Base-by-base conservation (phyloP, 1,139 yeast species). In the Casaregolazyma lundiana region DNA sequence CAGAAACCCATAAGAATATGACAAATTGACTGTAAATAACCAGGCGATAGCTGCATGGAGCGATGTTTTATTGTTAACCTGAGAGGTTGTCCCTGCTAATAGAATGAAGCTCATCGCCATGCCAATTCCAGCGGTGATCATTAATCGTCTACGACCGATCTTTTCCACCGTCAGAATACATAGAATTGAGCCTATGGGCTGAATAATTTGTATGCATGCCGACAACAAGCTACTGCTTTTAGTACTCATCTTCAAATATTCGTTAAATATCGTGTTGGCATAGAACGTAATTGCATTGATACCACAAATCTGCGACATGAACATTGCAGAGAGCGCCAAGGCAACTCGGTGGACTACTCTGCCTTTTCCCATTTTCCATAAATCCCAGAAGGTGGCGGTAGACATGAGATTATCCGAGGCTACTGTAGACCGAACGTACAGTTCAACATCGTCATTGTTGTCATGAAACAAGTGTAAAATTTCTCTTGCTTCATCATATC, bases 261-360 rank as follows among this genome's bases (percentile, higher is more conserved):
- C 52, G 51, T 71, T 72, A 54, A 71, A 73, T 54, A 74, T 71
- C 6, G 75, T 47, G 38, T 47, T 46, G 21, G 79, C 61, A 51
- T 41, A 64, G 50, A 61, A 64, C 1, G 64, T 78, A 47, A 82
- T 75, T 56, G 80, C 80, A 67, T 81, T 82, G 50, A 80, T 72
- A 67, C 88, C 89, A 48, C 86, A 78, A 69, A 80, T 73, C 63
- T 81, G 87, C 66, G 81, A 86, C 70, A 79, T 75, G 61, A 79
- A 76, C 61, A 74, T 77, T 9, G 71, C 65, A 66, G 75, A 71
- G 26, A 68, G 66, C 0, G 77, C 78, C 48, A 77, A 63, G 45
- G 68, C 59, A 6, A 70, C 68, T 46, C 81, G 63, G 45, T 75
- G 78, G 53, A 76, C 69, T 50, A 73, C 71, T 54, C 72, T 69